phyloP scores from a whole-genome alignment of 306 rosid species.

The Comarum palustre region DNA sequence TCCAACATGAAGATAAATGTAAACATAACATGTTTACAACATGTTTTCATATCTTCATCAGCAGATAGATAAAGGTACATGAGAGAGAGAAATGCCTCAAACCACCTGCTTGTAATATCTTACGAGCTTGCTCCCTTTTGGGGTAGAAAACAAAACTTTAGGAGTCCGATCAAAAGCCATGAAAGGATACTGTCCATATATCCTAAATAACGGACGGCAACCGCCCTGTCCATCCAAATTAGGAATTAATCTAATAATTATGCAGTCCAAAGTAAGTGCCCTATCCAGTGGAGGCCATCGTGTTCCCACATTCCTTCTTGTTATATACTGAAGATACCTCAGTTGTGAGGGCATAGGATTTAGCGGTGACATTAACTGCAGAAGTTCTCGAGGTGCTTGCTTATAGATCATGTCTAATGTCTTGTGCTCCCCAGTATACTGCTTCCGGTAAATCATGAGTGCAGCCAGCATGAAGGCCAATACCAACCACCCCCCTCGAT shows the following conservation, averaged over 20 bases:
- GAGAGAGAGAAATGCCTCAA: constrained; percentile 18
- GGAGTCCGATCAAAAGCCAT: constrained; percentile 79
- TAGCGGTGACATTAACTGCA: constrained; percentile 88
- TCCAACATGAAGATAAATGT: constrained; percentile 22
- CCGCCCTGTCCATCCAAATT: constrained; percentile 79
- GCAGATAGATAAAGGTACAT: neutral
- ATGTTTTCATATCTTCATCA: neutral
- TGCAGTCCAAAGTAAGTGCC: constrained; percentile 83
- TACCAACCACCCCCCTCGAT: constrained; percentile 92
- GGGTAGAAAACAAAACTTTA: constrained; percentile 86
- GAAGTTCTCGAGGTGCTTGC: constrained; percentile 86
- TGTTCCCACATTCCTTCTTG: constrained; percentile 84
- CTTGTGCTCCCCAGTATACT: constrained; percentile 78
- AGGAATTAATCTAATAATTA: constrained; percentile 78
- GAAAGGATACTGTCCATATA: constrained; percentile 92
- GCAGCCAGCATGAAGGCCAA: constrained; percentile 93
- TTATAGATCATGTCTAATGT: constrained; percentile 87
- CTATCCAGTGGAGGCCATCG: constrained; percentile 96
- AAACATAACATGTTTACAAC: constrained; percentile 18
- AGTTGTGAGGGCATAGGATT: constrained; percentile 90
- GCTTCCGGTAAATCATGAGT: constrained; percentile 81
- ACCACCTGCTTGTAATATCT: constrained; percentile 81
- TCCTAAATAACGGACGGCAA: constrained; percentile 89
- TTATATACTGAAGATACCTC: constrained; percentile 91
- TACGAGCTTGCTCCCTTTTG: constrained; percentile 79